These are phyloP conservation scores for Chlamydomonas applanata DNA, from an alignment of 139 green algal species.

Conservation along the genomic window DNA sequence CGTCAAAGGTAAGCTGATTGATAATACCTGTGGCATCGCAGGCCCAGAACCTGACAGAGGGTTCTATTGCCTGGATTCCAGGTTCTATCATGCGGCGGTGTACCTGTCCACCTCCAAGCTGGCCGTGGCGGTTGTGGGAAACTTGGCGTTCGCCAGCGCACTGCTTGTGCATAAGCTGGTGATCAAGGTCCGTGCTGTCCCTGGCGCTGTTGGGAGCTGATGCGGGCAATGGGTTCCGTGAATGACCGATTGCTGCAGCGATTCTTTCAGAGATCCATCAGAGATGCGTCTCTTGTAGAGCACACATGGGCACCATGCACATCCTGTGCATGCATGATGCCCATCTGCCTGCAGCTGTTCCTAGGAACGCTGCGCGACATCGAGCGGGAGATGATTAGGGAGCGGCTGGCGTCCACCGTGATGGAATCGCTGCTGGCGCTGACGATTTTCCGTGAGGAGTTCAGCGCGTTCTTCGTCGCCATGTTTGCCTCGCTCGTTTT, in stretches of 20 bases:
- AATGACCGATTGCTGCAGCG: too few relatives aligned
- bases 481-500: constrained; percentile 95
- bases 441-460: constrained; percentile 95
- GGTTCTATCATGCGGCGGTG: constrained; percentile 90
- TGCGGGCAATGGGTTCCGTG: too few relatives aligned
- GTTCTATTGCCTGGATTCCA: constrained; percentile 26
- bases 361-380: constrained; percentile 88
- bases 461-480: constrained; percentile 74
- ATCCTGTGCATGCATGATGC: not conserved
- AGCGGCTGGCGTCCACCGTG: constrained; percentile 76
- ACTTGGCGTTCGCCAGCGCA: constrained; percentile 82
- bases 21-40: not conserved
- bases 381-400: constrained; percentile 92
- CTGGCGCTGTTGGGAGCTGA: not conserved
- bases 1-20: constrained; percentile 80
- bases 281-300: too few relatives aligned
- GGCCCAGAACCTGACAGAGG: not conserved
- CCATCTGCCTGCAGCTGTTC: constrained; percentile 72
- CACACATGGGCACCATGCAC: not conserved
- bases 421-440: constrained; percentile 98
- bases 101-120: constrained; percentile 94
- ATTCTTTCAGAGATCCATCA: too few relatives aligned
- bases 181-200: constrained; percentile 56
- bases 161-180: constrained; percentile 74
- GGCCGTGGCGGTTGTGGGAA: constrained; percentile 85